Base-by-base conservation (phyloP, 2,329 filamentous ascomycete species). In the Aspergillus sp. region DNA sequence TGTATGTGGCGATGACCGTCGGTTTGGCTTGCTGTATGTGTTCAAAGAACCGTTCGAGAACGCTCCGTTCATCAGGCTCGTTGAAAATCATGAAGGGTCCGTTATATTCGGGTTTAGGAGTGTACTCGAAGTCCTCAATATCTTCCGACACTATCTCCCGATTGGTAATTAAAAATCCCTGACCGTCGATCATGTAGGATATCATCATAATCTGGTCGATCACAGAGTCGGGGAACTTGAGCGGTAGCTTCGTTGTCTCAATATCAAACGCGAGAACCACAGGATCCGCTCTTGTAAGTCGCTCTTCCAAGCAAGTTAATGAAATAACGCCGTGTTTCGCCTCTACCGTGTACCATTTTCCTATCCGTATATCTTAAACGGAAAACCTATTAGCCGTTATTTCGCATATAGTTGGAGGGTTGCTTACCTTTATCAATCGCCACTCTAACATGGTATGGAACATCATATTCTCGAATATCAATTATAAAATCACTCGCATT, bases 181-280 rank as follows among this genome's bases (percentile, higher is more conserved):
- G 93, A 0, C 95, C 96, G 67, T 99, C 95, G 68, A 99, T 98
- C 96, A 99, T 99, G 80, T 99, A 99, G 33, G 96, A 99, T 73
- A 99, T 93, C 95, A 99, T 99, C 93, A 99, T 99, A 70, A 99
- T 89, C 73, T 96, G 93, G 77, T 99, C 95, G 62, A 96, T 88
- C 4, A 92, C 85, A 2, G 95, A 88, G 71, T 99, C 96, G 24
- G 95, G 96, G 67, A 99, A 99, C 74, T 99, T 99, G 54, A 99
- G 81, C 2, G 96, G 95, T 15, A 95, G 81, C 71, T 99, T 99
- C 5, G 91, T 93, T 2, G 95, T 99, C 77, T 99, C 95, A 70
- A 99, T 99, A 86, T 99, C 95, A 77, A 88, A 99, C n/a, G 95
- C 95, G 83, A 99, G 89, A 19, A 99, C 90, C n/a, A 98, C 90